Percentiles rank a stretch among this genome's conserved stretches.
Conservation (phyloP, 345 rosid genomes). For the Melaleuca alternifolia region DNA sequence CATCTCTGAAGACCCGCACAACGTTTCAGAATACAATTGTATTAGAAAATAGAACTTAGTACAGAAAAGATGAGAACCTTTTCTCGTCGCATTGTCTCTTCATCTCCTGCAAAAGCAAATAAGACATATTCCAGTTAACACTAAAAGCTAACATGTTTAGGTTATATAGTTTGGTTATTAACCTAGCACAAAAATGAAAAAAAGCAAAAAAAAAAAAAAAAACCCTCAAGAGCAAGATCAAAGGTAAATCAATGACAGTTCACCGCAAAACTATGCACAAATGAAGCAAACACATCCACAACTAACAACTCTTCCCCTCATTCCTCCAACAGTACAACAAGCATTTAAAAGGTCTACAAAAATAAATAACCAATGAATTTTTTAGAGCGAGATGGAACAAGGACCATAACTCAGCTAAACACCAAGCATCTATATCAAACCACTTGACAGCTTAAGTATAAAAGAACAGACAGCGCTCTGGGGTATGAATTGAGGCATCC, state of each 20-base stretch:
- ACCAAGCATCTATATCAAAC: not conserved
- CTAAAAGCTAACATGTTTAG: not conserved
- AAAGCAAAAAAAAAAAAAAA: no score
- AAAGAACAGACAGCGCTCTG: not conserved
- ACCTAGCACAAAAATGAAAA: not conserved
- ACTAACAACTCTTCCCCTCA: not conserved
- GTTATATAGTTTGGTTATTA: not conserved
- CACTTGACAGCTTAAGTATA: not conserved
- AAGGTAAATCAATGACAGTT: not conserved
- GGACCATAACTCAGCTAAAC: not conserved
- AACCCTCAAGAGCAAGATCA: not conserved
- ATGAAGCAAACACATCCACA: not conserved
- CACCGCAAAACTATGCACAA: not conserved
- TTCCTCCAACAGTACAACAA: not conserved
- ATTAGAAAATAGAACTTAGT: not conserved
- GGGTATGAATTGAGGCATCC: not conserved
- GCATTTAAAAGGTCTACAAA: not conserved
- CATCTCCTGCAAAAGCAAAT: conserved; percentile 67
- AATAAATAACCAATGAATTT: not conserved
- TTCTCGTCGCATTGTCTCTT: conserved; percentile 94
- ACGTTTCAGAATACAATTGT: not conserved
- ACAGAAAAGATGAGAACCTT: conserved; percentile 35
- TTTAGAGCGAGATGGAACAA: not conserved
- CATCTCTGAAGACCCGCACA: conserved; percentile 32
- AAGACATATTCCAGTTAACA: not conserved